Conservation (phyloP, 2,329 filamentous ascomycete genomes). For the Fusarium sp. region DNA sequence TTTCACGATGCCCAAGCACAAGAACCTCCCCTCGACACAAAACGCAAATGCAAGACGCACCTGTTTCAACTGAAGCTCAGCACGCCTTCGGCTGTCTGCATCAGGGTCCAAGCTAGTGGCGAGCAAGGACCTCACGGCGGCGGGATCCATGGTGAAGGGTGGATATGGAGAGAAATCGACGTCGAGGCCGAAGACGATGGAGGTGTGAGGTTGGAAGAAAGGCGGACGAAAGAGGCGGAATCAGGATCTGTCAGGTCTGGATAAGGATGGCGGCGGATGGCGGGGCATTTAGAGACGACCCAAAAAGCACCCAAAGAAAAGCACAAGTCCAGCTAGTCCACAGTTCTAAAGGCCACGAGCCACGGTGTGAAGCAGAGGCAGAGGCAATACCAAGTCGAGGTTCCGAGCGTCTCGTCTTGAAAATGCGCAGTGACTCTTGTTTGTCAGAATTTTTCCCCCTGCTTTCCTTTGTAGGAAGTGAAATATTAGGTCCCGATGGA, state of each 20-base stretch:
- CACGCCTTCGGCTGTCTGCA: slow-evolving; percentile 79
- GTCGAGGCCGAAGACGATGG: slow-evolving; percentile 45
- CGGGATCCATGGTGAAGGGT: slow-evolving; percentile 74
- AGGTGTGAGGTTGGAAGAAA: slow-evolving; percentile 38
- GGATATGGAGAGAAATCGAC: slow-evolving; percentile 43
- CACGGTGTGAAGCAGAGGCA: slow-evolving; percentile 29
- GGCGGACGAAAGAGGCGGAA: slow-evolving; percentile 44
- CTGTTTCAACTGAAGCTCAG: slow-evolving; percentile 85
- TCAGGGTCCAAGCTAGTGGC: slow-evolving; percentile 81
- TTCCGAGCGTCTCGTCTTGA: slow-evolving; percentile 19
- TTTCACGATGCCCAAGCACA: slow-evolving; percentile 10
- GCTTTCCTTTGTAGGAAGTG: slow-evolving; percentile 20
- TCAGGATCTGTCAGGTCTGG: slow-evolving; percentile 51
- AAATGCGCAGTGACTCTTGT: slow-evolving; percentile 26
- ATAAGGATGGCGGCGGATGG: slow-evolving; percentile 48
- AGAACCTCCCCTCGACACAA: slow-evolving; percentile 16
- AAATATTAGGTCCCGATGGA: slow-evolving; percentile 43
- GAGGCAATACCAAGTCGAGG: slow-evolving; percentile 14
- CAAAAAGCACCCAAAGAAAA: slow-evolving; percentile 41
- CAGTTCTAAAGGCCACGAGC: slow-evolving; percentile 37
- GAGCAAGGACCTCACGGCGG: slow-evolving; percentile 81
- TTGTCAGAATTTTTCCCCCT: slow-evolving; percentile 9
- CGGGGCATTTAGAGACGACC: slow-evolving; percentile 49
- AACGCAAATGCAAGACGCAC: slow-evolving; percentile 62
- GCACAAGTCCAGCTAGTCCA: slow-evolving; percentile 37